A percentile compares a stretch with the other conserved stretches of the same genome.
Evolutionary conservation across 2,329 filamentous ascomycete genomes (phyloP).

Genomic region (Dothistroma septosporum): DNA sequence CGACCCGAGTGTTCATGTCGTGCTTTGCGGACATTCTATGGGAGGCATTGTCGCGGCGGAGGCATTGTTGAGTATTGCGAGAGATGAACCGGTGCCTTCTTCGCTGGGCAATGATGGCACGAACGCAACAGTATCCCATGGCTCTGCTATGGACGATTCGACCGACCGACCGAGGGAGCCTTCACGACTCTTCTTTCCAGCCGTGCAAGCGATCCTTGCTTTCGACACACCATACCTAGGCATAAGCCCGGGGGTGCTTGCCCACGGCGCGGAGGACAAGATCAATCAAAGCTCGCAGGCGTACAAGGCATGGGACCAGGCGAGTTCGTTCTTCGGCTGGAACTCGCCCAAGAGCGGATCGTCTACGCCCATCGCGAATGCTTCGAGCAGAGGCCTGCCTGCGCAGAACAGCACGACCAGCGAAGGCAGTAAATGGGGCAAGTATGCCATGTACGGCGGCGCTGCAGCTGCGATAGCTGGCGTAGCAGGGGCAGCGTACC

Average conservation of each 20-base stretch:
- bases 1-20: conserved; percentile 75
- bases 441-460: conserved; percentile 78
- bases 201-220: conserved; percentile 68
- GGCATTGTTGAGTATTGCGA: conserved; percentile 69
- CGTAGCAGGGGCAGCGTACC: conserved; percentile 79
- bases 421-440: conserved; percentile 41
- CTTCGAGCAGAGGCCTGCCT: conserved; percentile 32
- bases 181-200: conserved; percentile 75
- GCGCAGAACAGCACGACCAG: conserved; percentile 20
- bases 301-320: conserved; percentile 62
- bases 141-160: conserved; percentile 7
- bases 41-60: conserved; percentile 92
- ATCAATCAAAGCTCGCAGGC: conserved; percentile 71
- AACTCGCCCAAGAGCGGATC: conserved; percentile 14
- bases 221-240: conserved; percentile 73
- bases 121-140: conserved; percentile 14
- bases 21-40: conserved; percentile 84
- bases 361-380: conserved; percentile 24
- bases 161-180: conserved; percentile 18
- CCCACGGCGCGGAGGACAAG: conserved; percentile 80
- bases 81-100: conserved; percentile 54
- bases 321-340: conserved; percentile 55
- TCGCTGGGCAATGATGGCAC: conserved; percentile 21
- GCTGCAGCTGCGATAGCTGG: conserved; percentile 75
- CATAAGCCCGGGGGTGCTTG: conserved; percentile 76